Conservation (phyloP, 345 rosid genomes). For the Salix suchowensis region DNA sequence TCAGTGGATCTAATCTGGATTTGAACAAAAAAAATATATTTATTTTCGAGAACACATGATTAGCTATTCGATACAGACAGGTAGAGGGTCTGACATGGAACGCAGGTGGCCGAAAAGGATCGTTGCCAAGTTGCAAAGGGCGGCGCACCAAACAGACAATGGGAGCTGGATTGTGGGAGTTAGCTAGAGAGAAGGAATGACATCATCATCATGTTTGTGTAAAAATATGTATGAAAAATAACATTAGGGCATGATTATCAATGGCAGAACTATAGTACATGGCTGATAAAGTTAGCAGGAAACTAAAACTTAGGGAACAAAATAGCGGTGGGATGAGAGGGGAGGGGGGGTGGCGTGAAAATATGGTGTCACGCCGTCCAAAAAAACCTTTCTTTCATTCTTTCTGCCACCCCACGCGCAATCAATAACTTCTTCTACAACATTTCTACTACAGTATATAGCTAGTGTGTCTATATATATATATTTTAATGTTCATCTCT, state of each 20-base stretch:
- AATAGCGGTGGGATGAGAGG: slow-evolving; percentile 44
- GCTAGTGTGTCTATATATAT: slow-evolving; percentile 17
- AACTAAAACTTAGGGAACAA: slow-evolving; percentile 47
- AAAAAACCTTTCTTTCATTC: slow-evolving; percentile 46
- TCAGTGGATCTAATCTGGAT: slow-evolving; percentile 15
- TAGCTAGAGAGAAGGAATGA: background rate
- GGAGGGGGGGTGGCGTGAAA: slow-evolving; percentile 57
- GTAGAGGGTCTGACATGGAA: slow-evolving; percentile 31
- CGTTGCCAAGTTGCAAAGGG: slow-evolving; percentile 39
- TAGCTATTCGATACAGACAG: slow-evolving; percentile 41
- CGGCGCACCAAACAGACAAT: slow-evolving; percentile 76
- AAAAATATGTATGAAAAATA: background rate
- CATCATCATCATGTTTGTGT: background rate
- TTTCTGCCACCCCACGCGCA: slow-evolving; percentile 91
- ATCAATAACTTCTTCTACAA: slow-evolving; percentile 34
- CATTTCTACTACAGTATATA: background rate
- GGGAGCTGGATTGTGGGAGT: slow-evolving; percentile 46
- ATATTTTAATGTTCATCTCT: background rate
- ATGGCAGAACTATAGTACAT: background rate
- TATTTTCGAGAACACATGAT: slow-evolving; percentile 30
- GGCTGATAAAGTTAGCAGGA: background rate
- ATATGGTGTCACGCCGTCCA: slow-evolving; percentile 82
- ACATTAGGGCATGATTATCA: background rate
- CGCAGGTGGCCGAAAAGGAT: slow-evolving; percentile 31
- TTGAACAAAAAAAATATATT: background rate